Base-by-base conservation (phyloP, 305 asterid genomes). In the Ajuga reptans region DNA sequence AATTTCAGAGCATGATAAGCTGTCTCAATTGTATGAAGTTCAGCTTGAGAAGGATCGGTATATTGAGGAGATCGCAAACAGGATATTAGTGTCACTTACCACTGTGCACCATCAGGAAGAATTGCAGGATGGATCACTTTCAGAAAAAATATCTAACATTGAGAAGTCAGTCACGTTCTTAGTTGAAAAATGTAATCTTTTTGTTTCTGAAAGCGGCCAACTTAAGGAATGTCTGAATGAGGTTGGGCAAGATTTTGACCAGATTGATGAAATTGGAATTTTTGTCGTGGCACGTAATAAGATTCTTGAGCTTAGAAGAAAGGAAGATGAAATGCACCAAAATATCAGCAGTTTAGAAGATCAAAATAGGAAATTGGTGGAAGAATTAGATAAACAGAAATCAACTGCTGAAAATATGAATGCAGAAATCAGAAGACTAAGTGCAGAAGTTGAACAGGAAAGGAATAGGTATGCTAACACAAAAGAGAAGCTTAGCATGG, bases 401-500 rank as follows among this genome's bases (percentile, higher is more conserved):
- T 81, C 74, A 66, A 47, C 72, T 75, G 29, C 79, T 72, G 95
- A 86, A 81, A 85, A 77, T 56, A 77, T 81, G 55, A 84, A 83
- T 72, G 81, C 85, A 69, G 89, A 90, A 69, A 85, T 82, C 52
- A 64, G 75, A 76, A 86, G 87, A 77, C 84, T 89, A 27, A 77
- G 74, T 73, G 84, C 83, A 9, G 97, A 87, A 77, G 79, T 89
- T 81, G 98, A 89, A 77, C 93, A 85, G 58, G 98, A 89, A 85
- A 89, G 57, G 78, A 77, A 80, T 72, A 83, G 84, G 82, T 85
- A 75, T 81, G 85, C 88, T 59, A 94, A 84, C 77, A 84, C 96
- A 60, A 94, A 94, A 81, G 97, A 94, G 89, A 94, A 94, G 88
- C 96, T 94, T 68, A 85, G 87, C 85, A 76, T 94, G 95, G 99